Evolutionary conservation across 345 rosid genomes (phyloP).

Genomic region (Zanthoxylum bungeanum): DNA sequence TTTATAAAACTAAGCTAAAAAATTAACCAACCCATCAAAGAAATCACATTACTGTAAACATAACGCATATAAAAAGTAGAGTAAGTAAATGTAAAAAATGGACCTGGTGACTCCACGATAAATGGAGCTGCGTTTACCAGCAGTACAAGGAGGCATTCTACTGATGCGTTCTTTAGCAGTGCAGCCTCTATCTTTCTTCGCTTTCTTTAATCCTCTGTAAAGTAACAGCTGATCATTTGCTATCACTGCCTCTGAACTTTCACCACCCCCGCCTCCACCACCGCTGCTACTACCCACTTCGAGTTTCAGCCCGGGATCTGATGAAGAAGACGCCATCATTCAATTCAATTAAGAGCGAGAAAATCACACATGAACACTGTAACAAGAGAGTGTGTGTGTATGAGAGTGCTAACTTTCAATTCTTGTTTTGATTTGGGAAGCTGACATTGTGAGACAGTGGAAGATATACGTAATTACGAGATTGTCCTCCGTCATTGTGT

Average conservation of each 20-base stretch:
- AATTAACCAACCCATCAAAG: not conserved
- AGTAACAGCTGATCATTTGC: conserved; percentile 79
- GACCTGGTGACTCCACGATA: conserved; percentile 99
- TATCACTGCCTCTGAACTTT: conserved; percentile 64
- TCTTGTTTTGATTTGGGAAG: not conserved
- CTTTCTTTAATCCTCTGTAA: conserved; percentile 80
- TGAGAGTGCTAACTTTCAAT: conserved; percentile 12
- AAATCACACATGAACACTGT: conserved; percentile 15
- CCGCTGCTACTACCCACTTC: conserved; percentile 38
- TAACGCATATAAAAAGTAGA: not conserved
- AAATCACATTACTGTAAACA: not conserved
- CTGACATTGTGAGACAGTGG: not conserved
- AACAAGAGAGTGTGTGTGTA: conserved; percentile 10
- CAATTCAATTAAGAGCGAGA: conserved; percentile 24
- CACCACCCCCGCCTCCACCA: conserved; percentile 39
- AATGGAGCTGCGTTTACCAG: conserved; percentile 98
- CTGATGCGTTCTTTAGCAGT: conserved; percentile 99
- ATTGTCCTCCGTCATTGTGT: conserved; percentile 15
- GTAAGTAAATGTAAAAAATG: not conserved
- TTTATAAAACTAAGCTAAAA: not conserved
- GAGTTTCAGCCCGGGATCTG: conserved; percentile 77
- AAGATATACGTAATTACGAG: conserved; percentile 15
- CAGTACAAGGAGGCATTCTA: conserved; percentile 96
- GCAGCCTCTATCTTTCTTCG: conserved; percentile 94
- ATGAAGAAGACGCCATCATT: conserved; percentile 78